A percentile compares a stretch with the other conserved stretches of the same genome.
Evolutionary conservation across 345 rosid genomes (phyloP).

Genomic region (Lepidium africanum): DNA sequence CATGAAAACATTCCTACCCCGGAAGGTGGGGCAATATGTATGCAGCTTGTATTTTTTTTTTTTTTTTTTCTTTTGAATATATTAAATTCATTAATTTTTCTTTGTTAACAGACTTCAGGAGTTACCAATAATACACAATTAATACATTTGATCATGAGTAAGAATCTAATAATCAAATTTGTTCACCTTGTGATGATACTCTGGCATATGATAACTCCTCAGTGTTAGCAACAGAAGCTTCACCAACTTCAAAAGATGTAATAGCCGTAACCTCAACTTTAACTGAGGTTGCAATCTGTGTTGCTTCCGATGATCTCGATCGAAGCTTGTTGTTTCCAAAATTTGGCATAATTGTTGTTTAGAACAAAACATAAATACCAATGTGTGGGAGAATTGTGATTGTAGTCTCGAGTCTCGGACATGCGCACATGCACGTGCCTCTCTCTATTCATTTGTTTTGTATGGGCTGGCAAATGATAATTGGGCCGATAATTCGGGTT

Average conservation of each 20-base stretch:
- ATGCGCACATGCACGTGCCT: not conserved
- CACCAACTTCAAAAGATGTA: too few relatives aligned
- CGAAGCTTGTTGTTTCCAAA: too few relatives aligned
- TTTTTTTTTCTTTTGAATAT: not conserved
- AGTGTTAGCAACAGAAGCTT: too few relatives aligned
- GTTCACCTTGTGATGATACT: not conserved
- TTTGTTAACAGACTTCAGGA: conserved; percentile 2
- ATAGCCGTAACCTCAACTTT: too few relatives aligned
- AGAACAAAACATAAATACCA: too few relatives aligned
- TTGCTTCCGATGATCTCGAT: too few relatives aligned
- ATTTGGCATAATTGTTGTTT: too few relatives aligned
- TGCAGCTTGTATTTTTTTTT: conserved; percentile 1
- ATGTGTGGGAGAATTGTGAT: not conserved
- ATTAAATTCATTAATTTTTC: conserved; percentile 17
- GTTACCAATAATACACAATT: conserved; percentile 2
- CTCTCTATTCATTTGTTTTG: not conserved
- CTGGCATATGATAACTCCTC: too few relatives aligned
- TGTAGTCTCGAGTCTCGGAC: not conserved
- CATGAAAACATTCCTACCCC: not conserved
- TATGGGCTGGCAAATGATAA: conserved; percentile 4
- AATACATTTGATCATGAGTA: not conserved
- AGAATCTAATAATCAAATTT: not conserved
- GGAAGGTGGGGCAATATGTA: conserved; percentile 2
- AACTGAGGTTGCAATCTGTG: too few relatives aligned
- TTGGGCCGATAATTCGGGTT: not conserved